Evolutionary conservation across 495 filamentous ascomycete genomes (phyloP).

Genomic region (Xylaria flabelliformis): DNA sequence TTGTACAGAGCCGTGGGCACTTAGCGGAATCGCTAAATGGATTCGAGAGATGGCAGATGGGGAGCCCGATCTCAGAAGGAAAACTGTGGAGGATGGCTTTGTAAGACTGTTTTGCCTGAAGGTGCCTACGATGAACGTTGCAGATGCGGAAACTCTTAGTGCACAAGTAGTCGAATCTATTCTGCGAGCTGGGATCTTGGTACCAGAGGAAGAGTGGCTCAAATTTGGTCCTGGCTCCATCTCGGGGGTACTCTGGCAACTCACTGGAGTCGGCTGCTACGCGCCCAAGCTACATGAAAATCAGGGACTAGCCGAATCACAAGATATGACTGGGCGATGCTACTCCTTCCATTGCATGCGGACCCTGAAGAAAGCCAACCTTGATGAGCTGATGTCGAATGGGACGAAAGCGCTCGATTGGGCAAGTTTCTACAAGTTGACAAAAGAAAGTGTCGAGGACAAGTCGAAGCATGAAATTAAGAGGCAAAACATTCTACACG

Average conservation of each 20-base stretch:
- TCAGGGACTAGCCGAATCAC: constrained; percentile 51
- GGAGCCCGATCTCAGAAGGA: constrained; percentile 78
- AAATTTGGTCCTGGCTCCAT: constrained; percentile 80
- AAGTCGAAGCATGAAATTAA: constrained; percentile 86
- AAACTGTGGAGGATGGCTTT: constrained; percentile 82
- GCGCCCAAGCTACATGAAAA: constrained; percentile 79
- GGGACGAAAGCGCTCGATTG: constrained; percentile 80
- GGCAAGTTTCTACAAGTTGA: constrained; percentile 88
- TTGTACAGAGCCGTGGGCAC: constrained; percentile 90
- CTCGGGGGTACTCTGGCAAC: constrained; percentile 88
- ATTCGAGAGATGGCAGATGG: constrained; percentile 87
- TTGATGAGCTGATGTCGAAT: constrained; percentile 71
- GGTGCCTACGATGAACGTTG: constrained; percentile 98
- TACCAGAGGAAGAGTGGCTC: constrained; percentile 97
- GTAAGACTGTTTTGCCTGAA: constrained; percentile 93
- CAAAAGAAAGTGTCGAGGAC: constrained; percentile 72
- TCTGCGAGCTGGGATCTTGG: constrained; percentile 76
- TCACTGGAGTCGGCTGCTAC: constrained; percentile 94
- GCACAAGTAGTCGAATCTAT: constrained; percentile 81
- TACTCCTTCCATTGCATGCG: constrained; percentile 94
- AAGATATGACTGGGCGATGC: constrained; percentile 72
- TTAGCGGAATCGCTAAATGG: constrained; percentile 88
- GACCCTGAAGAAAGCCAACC: constrained; percentile 91
- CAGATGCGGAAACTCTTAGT: constrained; percentile 90
- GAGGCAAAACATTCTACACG: constrained; percentile 92